Percentiles rank a stretch among this genome's conserved stretches.
Conservation (phyloP, 1,284 basidiomycete species). For the Rhodotorula sp. region DNA sequence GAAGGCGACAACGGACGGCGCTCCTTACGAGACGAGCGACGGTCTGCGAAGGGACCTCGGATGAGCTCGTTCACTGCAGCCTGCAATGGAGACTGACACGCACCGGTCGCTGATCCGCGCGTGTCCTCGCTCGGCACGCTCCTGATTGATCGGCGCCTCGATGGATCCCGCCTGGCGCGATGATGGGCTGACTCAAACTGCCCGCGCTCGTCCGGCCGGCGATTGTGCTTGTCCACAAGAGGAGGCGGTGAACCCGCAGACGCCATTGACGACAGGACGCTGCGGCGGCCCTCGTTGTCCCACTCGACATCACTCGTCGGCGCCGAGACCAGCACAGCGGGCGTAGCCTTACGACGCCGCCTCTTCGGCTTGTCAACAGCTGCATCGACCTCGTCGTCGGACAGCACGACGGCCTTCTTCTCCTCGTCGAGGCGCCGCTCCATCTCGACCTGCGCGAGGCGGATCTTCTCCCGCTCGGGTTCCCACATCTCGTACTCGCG, state of each 20-base stretch:
- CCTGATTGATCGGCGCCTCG: too few species aligned
- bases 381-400: not conserved
- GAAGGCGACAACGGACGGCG: too few species aligned
- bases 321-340: not conserved
- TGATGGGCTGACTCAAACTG: too few species aligned
- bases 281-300: not conserved
- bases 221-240: not conserved
- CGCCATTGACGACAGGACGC: not conserved
- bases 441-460: conserved; percentile 30
- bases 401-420: not conserved
- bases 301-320: not conserved
- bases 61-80: too few species aligned
- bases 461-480: conserved; percentile 12
- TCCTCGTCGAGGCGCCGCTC: conserved; percentile 18
- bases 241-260: conserved; percentile 4
- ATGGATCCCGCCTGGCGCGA: too few species aligned
- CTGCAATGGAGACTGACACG: too few species aligned
- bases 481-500: conserved; percentile 19
- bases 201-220: not conserved
- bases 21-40: too few species aligned
- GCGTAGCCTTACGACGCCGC: conserved; percentile 4
- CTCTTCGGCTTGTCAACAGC: not conserved
- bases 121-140: too few species aligned
- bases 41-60: too few species aligned
- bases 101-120: too few species aligned